Base-by-base conservation (phyloP, 345 rosid genomes). In the Populus deltoides region DNA sequence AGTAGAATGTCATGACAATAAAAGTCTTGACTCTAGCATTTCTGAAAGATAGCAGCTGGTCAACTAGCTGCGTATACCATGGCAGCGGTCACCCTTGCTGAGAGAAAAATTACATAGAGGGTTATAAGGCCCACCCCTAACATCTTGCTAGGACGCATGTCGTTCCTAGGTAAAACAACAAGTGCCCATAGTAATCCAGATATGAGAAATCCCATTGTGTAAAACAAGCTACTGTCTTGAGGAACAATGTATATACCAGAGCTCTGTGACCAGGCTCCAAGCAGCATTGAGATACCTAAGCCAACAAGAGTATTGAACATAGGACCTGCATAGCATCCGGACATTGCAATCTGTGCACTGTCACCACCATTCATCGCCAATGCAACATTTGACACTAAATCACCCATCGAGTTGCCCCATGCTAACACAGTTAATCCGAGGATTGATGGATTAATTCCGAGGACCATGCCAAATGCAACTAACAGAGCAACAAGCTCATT, bases 401-500 rank as follows among this genome's bases (percentile, higher is more conserved):
- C 97, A 31, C 98, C 98, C 97, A 94, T 93, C 12, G 98, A 94
- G 81, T 92, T 92, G 16, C 97, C 97, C 98, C 97, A 93, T 17
- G 98, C 97, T 68, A 94, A 81, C 35, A 94, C 92, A 38, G 97
- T 94, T 81, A 92, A 68, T n/a, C 93, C 97, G 18, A 94, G 94
- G 82, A 94, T 88, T 20, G 98, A 92, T 16, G 98, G 98, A 83
- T 85, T 91, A 72, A 91, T 90, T 66, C 89, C 88, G 22, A 90
- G 85, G 8, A 92, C 86, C 29, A 80, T 68, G 35, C 98, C 97
- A 55, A 92, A 89, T 29, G 94, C 82, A 33, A 91, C 94, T 53
- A 94, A 77, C 25, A 94, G 84, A 57, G 93, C 90, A 39, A 94
- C 98, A 4, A 94, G 97, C 81, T 94, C 98, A 17, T 90, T 92